Percentiles rank a stretch among this genome's conserved stretches.
Evolutionary conservation across 2,329 filamentous ascomycete species (phyloP).

Genomic region (Calonectria henricotiae): DNA sequence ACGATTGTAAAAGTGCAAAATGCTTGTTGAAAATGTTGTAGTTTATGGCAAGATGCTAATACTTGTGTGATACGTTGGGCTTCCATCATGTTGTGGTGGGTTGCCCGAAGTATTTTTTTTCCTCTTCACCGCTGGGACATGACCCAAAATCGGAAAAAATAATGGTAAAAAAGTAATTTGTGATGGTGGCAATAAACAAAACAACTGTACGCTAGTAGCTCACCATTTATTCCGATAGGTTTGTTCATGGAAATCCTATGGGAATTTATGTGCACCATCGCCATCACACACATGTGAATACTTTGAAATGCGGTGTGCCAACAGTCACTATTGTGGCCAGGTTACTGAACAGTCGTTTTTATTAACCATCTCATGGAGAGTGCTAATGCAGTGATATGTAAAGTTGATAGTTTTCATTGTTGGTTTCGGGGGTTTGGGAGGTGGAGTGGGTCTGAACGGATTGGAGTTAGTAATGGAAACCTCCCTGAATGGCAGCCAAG

Average conservation of each 20-base stretch:
- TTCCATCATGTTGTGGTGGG: too few species aligned
- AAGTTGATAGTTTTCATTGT: neutral
- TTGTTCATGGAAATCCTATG: neutral
- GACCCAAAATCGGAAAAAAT: neutral
- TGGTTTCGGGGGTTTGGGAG: neutral
- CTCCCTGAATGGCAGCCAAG: slow-evolving; percentile 8
- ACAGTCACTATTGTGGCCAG: neutral
- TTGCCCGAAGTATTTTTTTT: neutral
- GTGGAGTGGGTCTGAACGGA: neutral
- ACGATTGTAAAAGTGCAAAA: neutral
- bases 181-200: neutral
- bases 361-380: neutral
- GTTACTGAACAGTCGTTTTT: neutral
- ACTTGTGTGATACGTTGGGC: too few species aligned
- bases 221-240: neutral
- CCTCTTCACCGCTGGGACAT: neutral
- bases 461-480: slow-evolving; percentile 18
- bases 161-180: neutral
- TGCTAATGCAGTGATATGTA: neutral
- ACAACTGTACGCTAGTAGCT: neutral
- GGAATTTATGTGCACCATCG: neutral
- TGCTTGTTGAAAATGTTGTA: neutral
- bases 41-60: too few species aligned
- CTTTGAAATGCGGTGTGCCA: neutral
- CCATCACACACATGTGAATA: neutral